Conservation (phyloP, 2,329 filamentous ascomycete species). For the Diaporthe ampelina region DNA sequence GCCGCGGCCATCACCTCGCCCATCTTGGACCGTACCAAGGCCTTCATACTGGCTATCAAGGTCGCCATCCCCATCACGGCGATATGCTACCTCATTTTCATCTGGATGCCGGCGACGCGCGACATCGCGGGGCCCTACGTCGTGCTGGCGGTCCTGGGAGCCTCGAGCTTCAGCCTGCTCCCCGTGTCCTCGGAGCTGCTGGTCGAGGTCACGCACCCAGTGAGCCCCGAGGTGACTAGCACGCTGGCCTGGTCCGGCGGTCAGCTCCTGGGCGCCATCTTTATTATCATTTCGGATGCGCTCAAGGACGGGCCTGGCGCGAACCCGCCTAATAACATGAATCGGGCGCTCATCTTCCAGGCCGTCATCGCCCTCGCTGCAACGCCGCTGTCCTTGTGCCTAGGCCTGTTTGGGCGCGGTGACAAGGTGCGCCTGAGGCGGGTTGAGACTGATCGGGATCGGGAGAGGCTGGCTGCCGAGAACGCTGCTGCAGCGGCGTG, state of each 20-base stretch:
- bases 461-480: constrained; percentile 25
- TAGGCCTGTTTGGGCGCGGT: constrained; percentile 78
- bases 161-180: constrained; percentile 82
- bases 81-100: constrained; percentile 79
- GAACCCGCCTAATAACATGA: constrained; percentile 79
- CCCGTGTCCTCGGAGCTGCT: constrained; percentile 90
- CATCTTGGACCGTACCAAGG: constrained; percentile 87
- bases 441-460: constrained; percentile 61
- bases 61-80: constrained; percentile 81
- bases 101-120: constrained; percentile 81
- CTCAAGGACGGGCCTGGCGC: constrained; percentile 69
- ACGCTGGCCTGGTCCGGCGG: constrained; percentile 89
- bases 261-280: constrained; percentile 86
- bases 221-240: constrained; percentile 86
- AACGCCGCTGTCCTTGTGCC: constrained; percentile 75
- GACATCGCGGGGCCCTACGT: constrained; percentile 78
- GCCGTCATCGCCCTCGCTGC: constrained; percentile 77
- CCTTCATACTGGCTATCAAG: constrained; percentile 81
- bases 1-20: constrained; percentile 82
- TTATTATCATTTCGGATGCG: constrained; percentile 86
- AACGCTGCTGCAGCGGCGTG: constrained; percentile 42
- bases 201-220: constrained; percentile 88
- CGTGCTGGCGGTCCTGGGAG: constrained; percentile 82
- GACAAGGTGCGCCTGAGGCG: constrained; percentile 66
- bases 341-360: constrained; percentile 81